Evolutionary conservation across 2,329 filamentous ascomycete genomes (phyloP).

Genomic region (Xylariaceae sp.): DNA sequence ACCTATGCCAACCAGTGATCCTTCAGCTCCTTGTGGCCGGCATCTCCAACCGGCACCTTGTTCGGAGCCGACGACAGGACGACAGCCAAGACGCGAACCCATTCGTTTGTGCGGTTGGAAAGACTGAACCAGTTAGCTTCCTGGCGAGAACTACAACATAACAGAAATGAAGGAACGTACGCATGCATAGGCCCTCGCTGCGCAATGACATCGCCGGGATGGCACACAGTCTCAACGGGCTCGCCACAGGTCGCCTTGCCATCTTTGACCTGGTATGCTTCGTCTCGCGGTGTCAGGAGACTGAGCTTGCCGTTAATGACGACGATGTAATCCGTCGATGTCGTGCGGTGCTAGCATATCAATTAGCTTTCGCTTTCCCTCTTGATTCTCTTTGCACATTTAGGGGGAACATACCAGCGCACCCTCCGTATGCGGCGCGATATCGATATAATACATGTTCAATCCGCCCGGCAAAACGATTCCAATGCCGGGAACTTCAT

Average conservation of each 20-base stretch:
- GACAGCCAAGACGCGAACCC: conserved; percentile 24
- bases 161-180: conserved; percentile 22
- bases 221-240: conserved; percentile 26
- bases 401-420: conserved; percentile 22
- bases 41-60: conserved; percentile 18
- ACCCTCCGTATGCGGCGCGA: conserved; percentile 27
- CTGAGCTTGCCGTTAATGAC: conserved; percentile 28
- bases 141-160: neutral
- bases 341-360: conserved; percentile 28
- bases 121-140: conserved; percentile 17
- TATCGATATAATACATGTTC: conserved; percentile 30
- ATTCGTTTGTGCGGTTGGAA: conserved; percentile 27
- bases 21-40: conserved; percentile 2
- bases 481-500: conserved; percentile 27
- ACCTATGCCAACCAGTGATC: conserved; percentile 6
- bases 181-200: conserved; percentile 32
- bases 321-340: conserved; percentile 32
- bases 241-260: conserved; percentile 22
- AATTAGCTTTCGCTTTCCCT: neutral
- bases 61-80: conserved; percentile 25
- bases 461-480: conserved; percentile 32
- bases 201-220: conserved; percentile 27
- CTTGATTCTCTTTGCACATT: neutral
- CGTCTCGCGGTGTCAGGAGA: conserved; percentile 25
- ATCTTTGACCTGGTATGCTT: conserved; percentile 23